Conservation (phyloP, 257 asterid genomes). For the Lycium barbarum region DNA sequence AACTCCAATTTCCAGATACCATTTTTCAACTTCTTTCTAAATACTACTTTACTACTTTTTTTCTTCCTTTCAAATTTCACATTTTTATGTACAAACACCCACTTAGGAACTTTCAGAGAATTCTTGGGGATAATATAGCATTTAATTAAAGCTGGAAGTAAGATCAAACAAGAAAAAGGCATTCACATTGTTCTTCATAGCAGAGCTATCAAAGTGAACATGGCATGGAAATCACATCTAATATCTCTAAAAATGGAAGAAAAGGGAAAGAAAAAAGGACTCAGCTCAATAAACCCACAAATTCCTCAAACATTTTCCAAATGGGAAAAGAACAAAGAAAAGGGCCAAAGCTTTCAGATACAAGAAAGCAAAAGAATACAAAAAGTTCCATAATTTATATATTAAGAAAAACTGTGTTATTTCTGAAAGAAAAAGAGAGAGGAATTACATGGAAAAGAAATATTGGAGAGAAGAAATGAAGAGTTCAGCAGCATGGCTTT, state of each 20-base stretch:
- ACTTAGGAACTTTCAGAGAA: neutral
- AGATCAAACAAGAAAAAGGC: slow-evolving; percentile 1
- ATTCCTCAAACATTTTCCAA: neutral
- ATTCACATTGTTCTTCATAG: neutral
- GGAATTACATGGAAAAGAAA: slow-evolving; percentile 49
- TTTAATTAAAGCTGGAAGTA: neutral
- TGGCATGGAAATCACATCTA: neutral
- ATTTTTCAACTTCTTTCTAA: too few relatives aligned
- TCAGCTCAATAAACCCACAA: neutral
- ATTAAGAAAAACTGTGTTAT: neutral
- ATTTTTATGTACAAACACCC: too few relatives aligned
- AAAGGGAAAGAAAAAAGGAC: neutral
- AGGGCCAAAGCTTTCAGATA: neutral
- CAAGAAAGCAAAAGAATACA: neutral
- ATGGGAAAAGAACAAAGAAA: neutral
- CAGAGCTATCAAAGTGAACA: neutral
- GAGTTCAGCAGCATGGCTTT: slow-evolving; percentile 55
- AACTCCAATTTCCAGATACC: too few relatives aligned
- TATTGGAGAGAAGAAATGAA: slow-evolving; percentile 42
- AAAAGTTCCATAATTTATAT: neutral
- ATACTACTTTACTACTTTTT: too few relatives aligned
- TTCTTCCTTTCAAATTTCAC: too few relatives aligned
- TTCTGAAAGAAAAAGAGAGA: slow-evolving; percentile 30
- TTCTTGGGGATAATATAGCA: neutral
- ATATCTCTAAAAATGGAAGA: neutral